A percentile compares a stretch with the other conserved stretches of the same genome.
Evolutionary conservation across 805 yeast genomes (phyloP).

Genomic region (Candida cerambycidarum): DNA sequence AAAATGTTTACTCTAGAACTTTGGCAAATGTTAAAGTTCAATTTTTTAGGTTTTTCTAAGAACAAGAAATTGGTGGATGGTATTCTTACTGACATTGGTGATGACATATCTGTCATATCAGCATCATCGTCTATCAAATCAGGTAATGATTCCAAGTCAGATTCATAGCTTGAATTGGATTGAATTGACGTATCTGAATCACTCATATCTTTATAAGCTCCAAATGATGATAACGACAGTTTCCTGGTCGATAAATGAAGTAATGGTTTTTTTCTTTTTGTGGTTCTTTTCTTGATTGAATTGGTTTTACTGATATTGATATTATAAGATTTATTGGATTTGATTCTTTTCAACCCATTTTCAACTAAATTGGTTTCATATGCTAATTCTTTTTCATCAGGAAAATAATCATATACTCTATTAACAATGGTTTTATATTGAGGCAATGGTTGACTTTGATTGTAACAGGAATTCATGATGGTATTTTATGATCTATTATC

Average conservation of each 20-base stretch:
- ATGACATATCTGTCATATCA: slow-evolving; percentile 10
- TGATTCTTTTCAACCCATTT: slow-evolving; percentile 17
- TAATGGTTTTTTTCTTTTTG: slow-evolving; percentile 12
- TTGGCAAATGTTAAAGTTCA: slow-evolving; percentile 50
- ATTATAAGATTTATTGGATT: slow-evolving; percentile 15
- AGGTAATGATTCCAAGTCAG: slow-evolving; percentile 37
- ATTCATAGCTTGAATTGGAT: slow-evolving; percentile 9
- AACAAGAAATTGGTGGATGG: slow-evolving; percentile 5
- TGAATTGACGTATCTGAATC: slow-evolving; percentile 14
- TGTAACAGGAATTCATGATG: slow-evolving; percentile 5
- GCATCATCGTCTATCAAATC: slow-evolving; percentile 31
- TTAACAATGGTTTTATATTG: slow-evolving; percentile 19
- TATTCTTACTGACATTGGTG: slow-evolving; percentile 13
- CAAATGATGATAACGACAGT: neutral
- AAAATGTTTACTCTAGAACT: slow-evolving; percentile 47
- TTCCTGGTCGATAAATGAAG: slow-evolving; percentile 8
- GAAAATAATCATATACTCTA: slow-evolving; percentile 23
- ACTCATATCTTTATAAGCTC: neutral
- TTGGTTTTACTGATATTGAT: slow-evolving; percentile 1
- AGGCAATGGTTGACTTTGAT: slow-evolving; percentile 27
- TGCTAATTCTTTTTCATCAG: slow-evolving; percentile 11
- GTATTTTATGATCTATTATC: neutral
- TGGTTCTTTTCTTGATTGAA: slow-evolving; percentile 10
- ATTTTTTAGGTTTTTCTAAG: slow-evolving; percentile 46
- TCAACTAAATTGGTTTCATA: slow-evolving; percentile 9